Conservation (phyloP, 2,329 filamentous ascomycete species). For the Pestalotiopsis sp. region DNA sequence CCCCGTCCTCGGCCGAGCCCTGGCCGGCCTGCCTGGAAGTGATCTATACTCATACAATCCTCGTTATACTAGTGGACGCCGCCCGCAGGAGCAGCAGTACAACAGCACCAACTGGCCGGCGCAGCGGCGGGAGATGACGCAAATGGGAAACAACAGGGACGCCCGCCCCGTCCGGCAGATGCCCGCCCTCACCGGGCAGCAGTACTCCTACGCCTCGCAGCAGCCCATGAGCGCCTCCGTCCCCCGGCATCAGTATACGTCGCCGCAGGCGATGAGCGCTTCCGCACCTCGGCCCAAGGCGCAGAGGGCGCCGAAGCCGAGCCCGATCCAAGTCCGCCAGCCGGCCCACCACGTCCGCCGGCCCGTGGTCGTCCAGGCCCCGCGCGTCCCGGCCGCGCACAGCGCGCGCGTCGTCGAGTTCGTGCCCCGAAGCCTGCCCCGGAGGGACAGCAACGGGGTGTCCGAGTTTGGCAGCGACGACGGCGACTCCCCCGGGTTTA, state of each 20-base stretch:
- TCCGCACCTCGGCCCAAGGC: background rate
- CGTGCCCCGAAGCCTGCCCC: slow-evolving; percentile 7
- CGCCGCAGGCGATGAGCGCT: slow-evolving; percentile 9
- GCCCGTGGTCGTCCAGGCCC: background rate
- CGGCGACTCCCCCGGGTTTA: slow-evolving; percentile 11
- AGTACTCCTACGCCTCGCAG: background rate
- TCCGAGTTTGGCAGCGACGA: slow-evolving; percentile 25
- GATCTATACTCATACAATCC: slow-evolving; percentile 19
- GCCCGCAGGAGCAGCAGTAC: background rate
- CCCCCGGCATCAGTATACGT: background rate
- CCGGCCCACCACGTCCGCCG: background rate
- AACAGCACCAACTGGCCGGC: slow-evolving; percentile 1
- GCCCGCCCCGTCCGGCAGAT: background rate
- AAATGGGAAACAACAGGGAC: background rate
- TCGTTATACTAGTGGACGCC: background rate
- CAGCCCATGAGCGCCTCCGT: background rate
- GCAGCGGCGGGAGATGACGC: background rate
- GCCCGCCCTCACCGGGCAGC: background rate
- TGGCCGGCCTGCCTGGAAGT: slow-evolving; percentile 23
- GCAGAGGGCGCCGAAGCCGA: background rate
- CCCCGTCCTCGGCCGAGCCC: slow-evolving; percentile 13
- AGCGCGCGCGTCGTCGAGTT: background rate
- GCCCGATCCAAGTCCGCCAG: background rate
- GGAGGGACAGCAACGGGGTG: slow-evolving; percentile 28
- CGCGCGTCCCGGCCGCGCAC: background rate